phyloP scores from a whole-genome alignment of 257 asterid species.

The Craterostigma plantagineum region DNA sequence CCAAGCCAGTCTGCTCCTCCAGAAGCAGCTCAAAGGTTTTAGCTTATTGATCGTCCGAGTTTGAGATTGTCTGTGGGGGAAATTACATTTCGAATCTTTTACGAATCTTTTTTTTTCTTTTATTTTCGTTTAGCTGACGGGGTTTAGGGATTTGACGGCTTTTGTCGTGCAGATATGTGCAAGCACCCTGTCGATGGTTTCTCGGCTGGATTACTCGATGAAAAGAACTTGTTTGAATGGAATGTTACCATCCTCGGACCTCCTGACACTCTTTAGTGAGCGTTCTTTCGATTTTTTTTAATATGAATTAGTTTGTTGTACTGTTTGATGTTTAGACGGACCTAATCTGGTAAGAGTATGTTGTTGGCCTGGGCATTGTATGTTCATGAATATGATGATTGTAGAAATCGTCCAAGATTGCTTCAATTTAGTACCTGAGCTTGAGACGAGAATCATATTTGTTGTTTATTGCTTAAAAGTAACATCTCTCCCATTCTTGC shows the following conservation, averaged over 20 bases:
- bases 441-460: neutral
- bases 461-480: too few relatives aligned
- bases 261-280: slow-evolving; percentile 89
- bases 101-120: slow-evolving; percentile 10
- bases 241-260: slow-evolving; percentile 92
- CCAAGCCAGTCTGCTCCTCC: slow-evolving; percentile 85
- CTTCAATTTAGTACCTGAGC: too few relatives aligned
- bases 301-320: neutral
- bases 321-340: slow-evolving; percentile 5
- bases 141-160: too few relatives aligned
- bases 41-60: neutral
- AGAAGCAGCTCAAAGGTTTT: slow-evolving; percentile 84
- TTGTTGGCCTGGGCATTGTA: too few relatives aligned
- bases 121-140: too few relatives aligned
- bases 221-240: slow-evolving; percentile 80
- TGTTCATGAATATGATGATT: too few relatives aligned
- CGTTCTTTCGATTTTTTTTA: slow-evolving; percentile 2
- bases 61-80: slow-evolving; percentile 9
- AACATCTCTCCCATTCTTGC: neutral
- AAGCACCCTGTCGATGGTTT: slow-evolving; percentile 94
- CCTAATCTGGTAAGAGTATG: too few relatives aligned
- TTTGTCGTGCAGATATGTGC: slow-evolving; percentile 59
- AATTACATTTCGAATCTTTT: slow-evolving; percentile 6
- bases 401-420: too few relatives aligned
- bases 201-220: slow-evolving; percentile 88